Percentiles rank a stretch among this genome's conserved stretches.
phyloP scores from a whole-genome alignment of 2,329 filamentous ascomycete genomes.

The Talaromyces verruculosus region DNA sequence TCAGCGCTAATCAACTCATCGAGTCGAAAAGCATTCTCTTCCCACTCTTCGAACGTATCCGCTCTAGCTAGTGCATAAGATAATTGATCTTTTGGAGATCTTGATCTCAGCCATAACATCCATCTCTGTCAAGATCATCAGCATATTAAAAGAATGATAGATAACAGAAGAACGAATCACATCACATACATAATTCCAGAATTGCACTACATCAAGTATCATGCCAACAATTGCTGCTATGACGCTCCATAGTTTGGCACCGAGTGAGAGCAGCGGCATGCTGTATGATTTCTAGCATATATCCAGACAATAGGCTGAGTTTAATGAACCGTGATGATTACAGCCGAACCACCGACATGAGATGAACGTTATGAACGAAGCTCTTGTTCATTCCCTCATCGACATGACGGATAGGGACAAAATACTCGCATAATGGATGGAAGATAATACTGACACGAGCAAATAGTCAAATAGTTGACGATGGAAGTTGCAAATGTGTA shows the following conservation, averaged over 20 bases:
- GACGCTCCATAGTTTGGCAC: constrained; percentile 30
- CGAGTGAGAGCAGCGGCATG: constrained; percentile 28
- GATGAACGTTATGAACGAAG: neutral
- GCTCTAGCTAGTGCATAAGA: constrained; percentile 66
- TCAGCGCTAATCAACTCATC: constrained; percentile 79
- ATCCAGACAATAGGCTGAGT: neutral
- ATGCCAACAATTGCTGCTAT: constrained; percentile 54
- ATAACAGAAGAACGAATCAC: neutral
- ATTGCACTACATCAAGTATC: constrained; percentile 61
- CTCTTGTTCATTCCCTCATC: neutral
- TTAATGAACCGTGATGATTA: neutral
- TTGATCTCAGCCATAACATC: constrained; percentile 64
- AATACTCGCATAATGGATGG: neutral
- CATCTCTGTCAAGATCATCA: constrained; percentile 53
- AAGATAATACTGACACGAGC: neutral
- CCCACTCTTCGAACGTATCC: constrained; percentile 78
- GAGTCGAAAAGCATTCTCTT: constrained; percentile 77
- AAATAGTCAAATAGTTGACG: neutral
- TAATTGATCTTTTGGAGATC: constrained; percentile 64
- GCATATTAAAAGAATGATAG: neutral
- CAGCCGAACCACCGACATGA: neutral
- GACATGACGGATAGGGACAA: neutral
- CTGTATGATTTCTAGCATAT: neutral
- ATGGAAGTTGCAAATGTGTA: neutral
- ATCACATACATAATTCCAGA: constrained; percentile 59